Evolutionary conservation across 2,329 filamentous ascomycete genomes (phyloP).

Genomic region (Anthostomella pinea): DNA sequence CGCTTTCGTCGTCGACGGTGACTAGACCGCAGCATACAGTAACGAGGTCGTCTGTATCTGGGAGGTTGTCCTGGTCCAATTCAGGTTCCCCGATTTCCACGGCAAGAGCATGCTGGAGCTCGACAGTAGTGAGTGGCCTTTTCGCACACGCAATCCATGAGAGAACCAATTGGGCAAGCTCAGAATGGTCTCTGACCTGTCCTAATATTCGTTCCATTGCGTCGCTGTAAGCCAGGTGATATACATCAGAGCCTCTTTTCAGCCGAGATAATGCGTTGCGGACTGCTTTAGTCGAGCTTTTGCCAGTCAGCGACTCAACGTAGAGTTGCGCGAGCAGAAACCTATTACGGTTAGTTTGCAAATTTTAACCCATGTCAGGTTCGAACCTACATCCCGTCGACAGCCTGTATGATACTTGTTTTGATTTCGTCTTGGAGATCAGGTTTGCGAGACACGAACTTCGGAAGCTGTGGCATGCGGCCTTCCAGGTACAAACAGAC

Average conservation of each 20-base stretch:
- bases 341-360: no score
- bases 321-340: no score
- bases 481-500: no score
- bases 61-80: conserved; percentile 31
- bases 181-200: conserved; percentile 4
- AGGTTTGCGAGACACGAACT: no score
- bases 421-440: no score
- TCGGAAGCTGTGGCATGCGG: no score
- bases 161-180: no score
- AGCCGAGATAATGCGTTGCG: conserved; percentile 5
- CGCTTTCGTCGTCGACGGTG: conserved; percentile 33
- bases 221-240: conserved; percentile 4
- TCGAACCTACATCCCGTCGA: no score
- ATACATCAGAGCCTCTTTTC: conserved; percentile 2
- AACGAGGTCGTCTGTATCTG: conserved; percentile 25
- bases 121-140: conserved; percentile 13
- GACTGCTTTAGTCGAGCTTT: conserved; percentile 5
- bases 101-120: conserved; percentile 39
- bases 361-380: no score
- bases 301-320: conserved; percentile 3
- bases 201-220: conserved; percentile 5
- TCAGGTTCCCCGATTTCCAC: conserved; percentile 23
- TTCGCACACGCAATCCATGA: conserved; percentile 5
- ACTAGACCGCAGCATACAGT: conserved; percentile 37
- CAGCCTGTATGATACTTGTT: no score